These are phyloP conservation scores for Tremella fuciformis DNA, from an alignment of 768 basidiomycete species.

Conservation along the genomic window DNA sequence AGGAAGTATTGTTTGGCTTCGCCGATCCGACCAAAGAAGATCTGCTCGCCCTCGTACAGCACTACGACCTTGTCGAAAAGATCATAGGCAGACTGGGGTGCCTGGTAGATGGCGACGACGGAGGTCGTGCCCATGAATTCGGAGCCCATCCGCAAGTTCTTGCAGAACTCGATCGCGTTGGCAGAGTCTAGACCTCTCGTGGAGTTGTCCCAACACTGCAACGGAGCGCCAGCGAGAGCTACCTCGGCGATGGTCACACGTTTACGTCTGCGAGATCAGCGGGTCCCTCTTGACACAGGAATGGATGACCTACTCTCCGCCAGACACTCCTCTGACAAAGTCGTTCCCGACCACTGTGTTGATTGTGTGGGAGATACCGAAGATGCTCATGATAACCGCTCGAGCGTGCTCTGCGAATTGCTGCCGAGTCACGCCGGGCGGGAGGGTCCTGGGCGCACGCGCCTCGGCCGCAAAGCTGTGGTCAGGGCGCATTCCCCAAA, in stretches of 20 bases:
- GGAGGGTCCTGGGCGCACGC: conserved; percentile 63
- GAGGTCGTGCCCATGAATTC: conserved; percentile 59
- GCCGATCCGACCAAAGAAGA: conserved; percentile 68
- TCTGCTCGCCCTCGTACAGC: conserved; percentile 69
- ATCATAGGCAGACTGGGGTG: conserved; percentile 61
- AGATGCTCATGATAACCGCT: conserved; percentile 56
- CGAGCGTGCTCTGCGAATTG: conserved; percentile 55
- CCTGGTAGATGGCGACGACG: conserved; percentile 82
- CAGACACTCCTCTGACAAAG: conserved; percentile 55
- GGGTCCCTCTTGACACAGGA: background rate
- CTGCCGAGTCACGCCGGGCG: conserved; percentile 57
- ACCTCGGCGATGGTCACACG: conserved; percentile 56
- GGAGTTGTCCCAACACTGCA: conserved; percentile 56
- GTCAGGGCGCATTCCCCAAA: too few relatives aligned
- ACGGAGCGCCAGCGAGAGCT: conserved; percentile 48
- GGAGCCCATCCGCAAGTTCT: conserved; percentile 73
- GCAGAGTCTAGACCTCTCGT: conserved; percentile 59
- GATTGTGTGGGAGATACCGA: conserved; percentile 56
- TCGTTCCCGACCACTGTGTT: conserved; percentile 54
- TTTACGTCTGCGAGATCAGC: conserved; percentile 55
- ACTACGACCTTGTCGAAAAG: conserved; percentile 81
- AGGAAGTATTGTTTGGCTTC: conserved; percentile 71
- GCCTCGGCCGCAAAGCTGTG: conserved; percentile 58
- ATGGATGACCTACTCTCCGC: conserved; percentile 49
- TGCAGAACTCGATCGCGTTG: conserved; percentile 81